Percentiles rank a stretch among this genome's conserved stretches.
Evolutionary conservation across 257 asterid species (phyloP).

Genomic region (Forsythia suspensa): DNA sequence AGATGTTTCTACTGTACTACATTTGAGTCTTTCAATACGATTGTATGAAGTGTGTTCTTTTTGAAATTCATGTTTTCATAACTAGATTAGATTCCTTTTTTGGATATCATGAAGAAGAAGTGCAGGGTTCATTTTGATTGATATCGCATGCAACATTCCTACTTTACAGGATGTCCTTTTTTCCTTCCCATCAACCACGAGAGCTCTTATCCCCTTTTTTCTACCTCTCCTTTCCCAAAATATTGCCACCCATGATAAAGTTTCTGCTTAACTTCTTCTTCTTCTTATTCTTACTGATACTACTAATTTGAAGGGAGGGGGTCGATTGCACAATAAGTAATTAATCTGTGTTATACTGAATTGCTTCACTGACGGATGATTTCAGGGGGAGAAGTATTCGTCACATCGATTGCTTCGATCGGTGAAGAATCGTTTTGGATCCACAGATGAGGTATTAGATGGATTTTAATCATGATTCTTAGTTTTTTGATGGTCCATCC

Average conservation of each 20-base stretch:
- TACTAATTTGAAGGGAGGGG: neutral
- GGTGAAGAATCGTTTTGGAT: constrained; percentile 91
- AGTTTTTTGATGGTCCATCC: neutral
- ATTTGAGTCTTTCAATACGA: neutral
- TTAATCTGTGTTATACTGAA: neutral
- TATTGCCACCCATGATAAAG: neutral
- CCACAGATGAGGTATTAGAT: constrained; percentile 87
- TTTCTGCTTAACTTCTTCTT: neutral
- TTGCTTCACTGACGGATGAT: constrained; percentile 26
- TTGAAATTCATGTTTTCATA: neutral
- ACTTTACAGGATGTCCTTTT: neutral
- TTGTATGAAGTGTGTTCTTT: neutral
- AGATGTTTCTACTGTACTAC: neutral
- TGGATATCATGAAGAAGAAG: constrained; percentile 4
- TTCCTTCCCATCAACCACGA: neutral
- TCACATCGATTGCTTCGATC: constrained; percentile 88
- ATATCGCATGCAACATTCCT: neutral
- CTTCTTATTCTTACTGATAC: neutral
- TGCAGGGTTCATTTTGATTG: neutral
- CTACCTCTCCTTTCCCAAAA: neutral
- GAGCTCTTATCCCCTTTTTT: neutral
- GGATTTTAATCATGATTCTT: constrained; percentile 8
- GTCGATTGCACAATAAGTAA: neutral
- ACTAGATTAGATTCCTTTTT: neutral
- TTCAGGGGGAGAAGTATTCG: constrained; percentile 87